Evolutionary conservation across 2,329 filamentous ascomycete genomes (phyloP).

Genomic region (Pyricularia pennisetigena): DNA sequence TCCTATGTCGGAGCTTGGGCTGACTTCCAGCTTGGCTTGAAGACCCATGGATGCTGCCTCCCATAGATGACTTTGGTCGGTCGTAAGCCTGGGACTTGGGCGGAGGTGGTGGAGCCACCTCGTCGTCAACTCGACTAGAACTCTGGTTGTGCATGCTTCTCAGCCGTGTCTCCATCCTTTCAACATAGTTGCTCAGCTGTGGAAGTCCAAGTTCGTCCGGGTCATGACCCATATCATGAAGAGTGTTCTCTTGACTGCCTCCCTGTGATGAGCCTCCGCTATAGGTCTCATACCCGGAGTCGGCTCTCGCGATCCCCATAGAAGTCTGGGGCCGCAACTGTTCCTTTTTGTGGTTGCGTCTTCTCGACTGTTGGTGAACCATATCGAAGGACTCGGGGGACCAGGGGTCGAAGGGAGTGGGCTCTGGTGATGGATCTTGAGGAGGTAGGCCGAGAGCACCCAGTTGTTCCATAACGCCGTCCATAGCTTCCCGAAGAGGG

Average conservation of each 20-base stretch:
- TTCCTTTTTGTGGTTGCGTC: slow-evolving; percentile 18
- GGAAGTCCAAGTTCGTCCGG: slow-evolving; percentile 49
- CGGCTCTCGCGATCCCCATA: slow-evolving; percentile 53
- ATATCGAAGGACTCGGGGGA: slow-evolving; percentile 77
- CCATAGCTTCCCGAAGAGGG: slow-evolving; percentile 88
- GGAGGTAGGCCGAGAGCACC: slow-evolving; percentile 69
- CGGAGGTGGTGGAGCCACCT: slow-evolving; percentile 44
- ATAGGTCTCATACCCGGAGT: slow-evolving; percentile 51
- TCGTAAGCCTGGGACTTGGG: slow-evolving; percentile 32
- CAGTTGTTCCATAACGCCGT: slow-evolving; percentile 92
- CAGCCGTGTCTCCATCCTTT: slow-evolving; percentile 81
- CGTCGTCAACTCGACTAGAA: slow-evolving; percentile 34
- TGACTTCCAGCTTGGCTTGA: slow-evolving; percentile 14
- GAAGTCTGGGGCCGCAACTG: slow-evolving; percentile 58
- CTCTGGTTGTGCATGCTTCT: slow-evolving; percentile 59
- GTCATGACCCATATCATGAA: slow-evolving; percentile 26
- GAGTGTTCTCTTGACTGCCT: slow-evolving; percentile 20
- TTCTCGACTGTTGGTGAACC: slow-evolving; percentile 30
- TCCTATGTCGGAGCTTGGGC: slow-evolving; percentile 48
- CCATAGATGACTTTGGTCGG: slow-evolving; percentile 51
- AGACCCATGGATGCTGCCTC: slow-evolving; percentile 26
- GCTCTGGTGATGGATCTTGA: slow-evolving; percentile 43
- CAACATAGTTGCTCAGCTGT: slow-evolving; percentile 76
- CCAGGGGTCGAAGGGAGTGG: slow-evolving; percentile 63
- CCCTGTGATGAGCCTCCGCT: slow-evolving; percentile 38